Conservation (phyloP, 139 green algal species). For the Edaphochlamys debaryana region DNA sequence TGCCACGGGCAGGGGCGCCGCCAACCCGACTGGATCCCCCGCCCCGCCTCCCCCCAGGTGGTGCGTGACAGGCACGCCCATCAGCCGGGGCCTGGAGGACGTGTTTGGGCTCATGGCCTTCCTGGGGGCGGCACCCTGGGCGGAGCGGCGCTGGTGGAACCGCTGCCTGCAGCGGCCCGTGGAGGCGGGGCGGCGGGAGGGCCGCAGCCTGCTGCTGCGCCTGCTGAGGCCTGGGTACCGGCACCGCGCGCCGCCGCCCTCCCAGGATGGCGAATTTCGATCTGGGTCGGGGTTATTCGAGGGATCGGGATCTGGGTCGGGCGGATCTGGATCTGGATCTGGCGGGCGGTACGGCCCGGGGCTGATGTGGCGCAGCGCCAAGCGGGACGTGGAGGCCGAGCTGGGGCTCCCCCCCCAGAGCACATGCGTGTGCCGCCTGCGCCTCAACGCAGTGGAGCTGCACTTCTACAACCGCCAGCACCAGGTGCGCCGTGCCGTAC, state of each 20-base stretch:
- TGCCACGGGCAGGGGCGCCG: not conserved
- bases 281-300: no score
- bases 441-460: conserved; percentile 85
- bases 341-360: conserved; percentile 65
- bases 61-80: conserved; percentile 88
- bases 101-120: conserved; percentile 90
- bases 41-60: conserved; percentile 40
- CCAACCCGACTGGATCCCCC: not conserved
- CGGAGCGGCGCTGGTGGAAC: conserved; percentile 69
- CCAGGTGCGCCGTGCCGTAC: conserved; percentile 30
- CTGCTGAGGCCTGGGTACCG: conserved; percentile 12
- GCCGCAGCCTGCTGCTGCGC: conserved; percentile 33
- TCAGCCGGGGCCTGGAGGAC: conserved; percentile 87
- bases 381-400: conserved; percentile 84
- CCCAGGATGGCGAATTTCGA: no score
- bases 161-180: conserved; percentile 66
- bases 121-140: conserved; percentile 71
- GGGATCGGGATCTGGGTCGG: no score
- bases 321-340: no score
- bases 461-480: conserved; percentile 91
- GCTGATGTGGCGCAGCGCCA: conserved; percentile 90
- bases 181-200: conserved; percentile 50
- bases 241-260: no score
- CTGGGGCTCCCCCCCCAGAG: conserved; percentile 81
- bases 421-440: conserved; percentile 61